Conservation (phyloP, 352 stramenopile species). For the Pythium dissotocum region DNA sequence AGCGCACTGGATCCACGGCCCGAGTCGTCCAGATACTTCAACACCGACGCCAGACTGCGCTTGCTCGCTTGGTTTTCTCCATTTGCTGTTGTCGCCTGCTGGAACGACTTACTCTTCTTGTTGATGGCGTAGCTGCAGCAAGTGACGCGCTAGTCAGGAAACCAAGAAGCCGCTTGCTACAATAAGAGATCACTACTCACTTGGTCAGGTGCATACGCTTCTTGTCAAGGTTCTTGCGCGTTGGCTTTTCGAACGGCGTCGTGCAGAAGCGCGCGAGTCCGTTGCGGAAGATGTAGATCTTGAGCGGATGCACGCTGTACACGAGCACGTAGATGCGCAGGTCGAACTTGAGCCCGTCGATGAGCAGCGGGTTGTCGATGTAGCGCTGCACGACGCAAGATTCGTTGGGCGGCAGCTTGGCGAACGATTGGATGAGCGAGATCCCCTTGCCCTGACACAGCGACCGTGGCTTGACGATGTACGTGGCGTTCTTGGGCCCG, state of each 20-base stretch:
- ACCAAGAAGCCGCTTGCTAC: background rate
- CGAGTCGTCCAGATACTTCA: slow-evolving; percentile 33
- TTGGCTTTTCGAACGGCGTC: slow-evolving; percentile 42
- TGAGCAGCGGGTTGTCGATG: slow-evolving; percentile 90
- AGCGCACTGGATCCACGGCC: slow-evolving; percentile 24
- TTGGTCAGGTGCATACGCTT: slow-evolving; percentile 56
- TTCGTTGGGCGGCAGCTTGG: slow-evolving; percentile 35
- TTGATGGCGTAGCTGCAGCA: slow-evolving; percentile 45
- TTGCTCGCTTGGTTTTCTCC: slow-evolving; percentile 40
- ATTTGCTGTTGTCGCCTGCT: slow-evolving; percentile 19
- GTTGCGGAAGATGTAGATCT: slow-evolving; percentile 86
- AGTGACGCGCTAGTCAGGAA: background rate
- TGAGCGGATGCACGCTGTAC: slow-evolving; percentile 59
- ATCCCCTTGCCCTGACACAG: slow-evolving; percentile 50
- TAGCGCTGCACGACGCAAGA: slow-evolving; percentile 72
- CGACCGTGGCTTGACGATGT: slow-evolving; percentile 46
- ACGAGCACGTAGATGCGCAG: slow-evolving; percentile 86
- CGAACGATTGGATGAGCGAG: slow-evolving; percentile 38
- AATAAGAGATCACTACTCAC: slow-evolving; percentile 15
- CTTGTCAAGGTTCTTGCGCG: slow-evolving; percentile 37
- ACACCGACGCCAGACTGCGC: slow-evolving; percentile 36
- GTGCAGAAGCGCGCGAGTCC: slow-evolving; percentile 85
- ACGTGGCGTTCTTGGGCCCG: slow-evolving; percentile 38
- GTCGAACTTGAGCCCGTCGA: slow-evolving; percentile 95
- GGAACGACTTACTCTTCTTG: slow-evolving; percentile 43